phyloP scores from a whole-genome alignment of 2,329 filamentous ascomycete species.

The Aspergillus spinulosporus region DNA sequence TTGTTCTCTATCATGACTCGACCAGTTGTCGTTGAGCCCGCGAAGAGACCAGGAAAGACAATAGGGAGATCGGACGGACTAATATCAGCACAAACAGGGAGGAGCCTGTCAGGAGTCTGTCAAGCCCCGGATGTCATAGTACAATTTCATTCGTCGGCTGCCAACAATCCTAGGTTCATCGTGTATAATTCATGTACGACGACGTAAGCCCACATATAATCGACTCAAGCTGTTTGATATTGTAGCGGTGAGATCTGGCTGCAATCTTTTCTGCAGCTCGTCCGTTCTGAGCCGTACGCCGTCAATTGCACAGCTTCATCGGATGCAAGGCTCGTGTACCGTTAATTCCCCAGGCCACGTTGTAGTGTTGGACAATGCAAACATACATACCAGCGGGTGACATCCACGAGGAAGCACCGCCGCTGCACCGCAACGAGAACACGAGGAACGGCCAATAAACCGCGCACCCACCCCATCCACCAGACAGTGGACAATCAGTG shows the following conservation, averaged over 20 bases:
- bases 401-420: neutral
- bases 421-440: neutral
- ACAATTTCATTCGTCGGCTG: neutral
- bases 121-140: neutral
- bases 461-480: slow-evolving; percentile 1
- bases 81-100: neutral
- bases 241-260: slow-evolving; percentile 21
- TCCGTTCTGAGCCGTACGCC: neutral
- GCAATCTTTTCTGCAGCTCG: slow-evolving; percentile 4
- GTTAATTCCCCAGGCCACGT: slow-evolving; percentile 18
- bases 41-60: neutral
- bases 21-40: neutral
- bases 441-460: slow-evolving; percentile 5
- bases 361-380: slow-evolving; percentile 9
- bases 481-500: neutral
- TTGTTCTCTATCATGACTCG: slow-evolving; percentile 4
- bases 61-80: neutral
- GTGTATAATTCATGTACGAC: slow-evolving; percentile 13
- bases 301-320: slow-evolving; percentile 3
- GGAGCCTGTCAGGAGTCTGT: neutral
- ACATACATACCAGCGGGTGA: slow-evolving; percentile 4
- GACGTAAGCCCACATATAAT: slow-evolving; percentile 9
- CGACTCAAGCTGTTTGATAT: slow-evolving; percentile 9
- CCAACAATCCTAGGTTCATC: neutral
- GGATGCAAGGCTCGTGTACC: slow-evolving; percentile 17